Evolutionary conservation across 768 basidiomycete species (phyloP).

Genomic region (Tulasnella sp.): DNA sequence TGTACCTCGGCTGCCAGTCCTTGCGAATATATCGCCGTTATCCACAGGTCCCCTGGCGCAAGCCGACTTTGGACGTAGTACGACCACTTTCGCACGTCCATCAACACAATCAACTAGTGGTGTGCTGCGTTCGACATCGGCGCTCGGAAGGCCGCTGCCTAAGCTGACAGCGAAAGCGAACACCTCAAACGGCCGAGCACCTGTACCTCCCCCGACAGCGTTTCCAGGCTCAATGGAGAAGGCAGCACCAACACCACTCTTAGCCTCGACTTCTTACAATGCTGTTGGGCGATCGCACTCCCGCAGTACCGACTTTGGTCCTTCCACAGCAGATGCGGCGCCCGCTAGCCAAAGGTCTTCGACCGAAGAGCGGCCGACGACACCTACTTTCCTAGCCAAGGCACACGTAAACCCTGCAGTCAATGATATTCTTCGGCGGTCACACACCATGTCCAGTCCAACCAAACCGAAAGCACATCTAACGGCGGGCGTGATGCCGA

Average conservation of each 20-base stretch:
- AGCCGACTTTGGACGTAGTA: neutral
- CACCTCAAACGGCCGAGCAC: neutral
- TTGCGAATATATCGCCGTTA: neutral
- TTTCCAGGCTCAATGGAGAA: neutral
- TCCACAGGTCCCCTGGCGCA: neutral
- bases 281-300: neutral
- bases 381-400: neutral
- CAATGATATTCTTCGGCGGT: neutral
- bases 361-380: slow-evolving; percentile 1
- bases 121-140: neutral
- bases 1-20: neutral
- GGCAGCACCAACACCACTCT: neutral
- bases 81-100: neutral
- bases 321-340: neutral
- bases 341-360: neutral
- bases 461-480: slow-evolving; percentile 2
- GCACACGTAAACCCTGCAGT: neutral
- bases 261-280: neutral
- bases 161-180: neutral
- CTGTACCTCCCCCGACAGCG: neutral
- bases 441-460: slow-evolving; percentile 6
- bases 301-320: neutral
- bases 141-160: neutral
- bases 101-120: neutral
- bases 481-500: neutral